Evolutionary conservation across 1,284 basidiomycete species (phyloP), one percentile per base, ranked within the genome.

Genomic region (Leccinum subspadiceum): DNA sequence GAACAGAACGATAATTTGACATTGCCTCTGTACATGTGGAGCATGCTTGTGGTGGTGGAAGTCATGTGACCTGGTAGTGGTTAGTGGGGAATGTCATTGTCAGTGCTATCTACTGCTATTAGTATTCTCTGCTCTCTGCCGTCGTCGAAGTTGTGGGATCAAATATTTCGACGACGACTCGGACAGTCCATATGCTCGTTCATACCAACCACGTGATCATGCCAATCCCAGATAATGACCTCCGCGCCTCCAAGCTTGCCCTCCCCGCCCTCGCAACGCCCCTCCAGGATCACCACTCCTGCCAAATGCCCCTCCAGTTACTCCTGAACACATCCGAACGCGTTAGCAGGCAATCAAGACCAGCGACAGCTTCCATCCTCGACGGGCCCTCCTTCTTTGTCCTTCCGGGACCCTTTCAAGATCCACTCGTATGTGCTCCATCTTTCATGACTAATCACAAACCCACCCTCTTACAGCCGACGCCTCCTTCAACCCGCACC

Each of bases 1-100:
- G 87, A 89, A 69, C 95, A 98, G 75, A 97, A 98, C 75, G 95
- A 98, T 76, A 98, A 98, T 73, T 79, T 98, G 65, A 93, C 93
- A 35, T 76, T 96, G 61, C 94, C 94, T 22, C 77, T 96, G 74
- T 96, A 90, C 73, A 87, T 93, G 77, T 96, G 93, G 93, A 87
- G 86, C 72, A 80, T 89, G 79, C 75, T 90, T 51, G 85, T 84
- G 50, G 74, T 89, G 50, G 79, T 76, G 13, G 70, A 59, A 48
- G 60, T 71, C 70, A 71, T 60, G 70, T 69, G 68, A 69, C 67
- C 29, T 51, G 60, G 44, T 69, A 68, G 56, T 44, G 64, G 64
- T 46, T 69, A 68, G 56, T 44, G 64, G 70, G 66, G 63, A 71
- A 63, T 67, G 62, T 31, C 37, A 53, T 50, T 41, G 62, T 37